Percentiles rank a stretch among this genome's conserved stretches.
phyloP scores from a whole-genome alignment of 306 rosid genomes.

The Rubus idaeus region DNA sequence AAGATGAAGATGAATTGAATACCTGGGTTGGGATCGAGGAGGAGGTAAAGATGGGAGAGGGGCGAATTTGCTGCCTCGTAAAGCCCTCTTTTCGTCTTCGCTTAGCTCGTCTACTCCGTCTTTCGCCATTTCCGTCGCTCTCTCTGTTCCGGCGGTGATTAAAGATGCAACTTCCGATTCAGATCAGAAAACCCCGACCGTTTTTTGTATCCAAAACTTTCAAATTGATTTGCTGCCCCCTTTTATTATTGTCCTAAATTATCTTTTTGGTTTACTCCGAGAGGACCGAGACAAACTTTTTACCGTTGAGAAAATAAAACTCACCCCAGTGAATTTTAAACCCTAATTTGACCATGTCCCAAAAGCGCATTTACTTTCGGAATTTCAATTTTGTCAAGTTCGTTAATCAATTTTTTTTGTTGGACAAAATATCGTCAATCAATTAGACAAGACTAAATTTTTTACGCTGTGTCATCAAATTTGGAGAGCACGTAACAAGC shows the following conservation, averaged over 20 bases:
- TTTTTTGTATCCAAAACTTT: neutral
- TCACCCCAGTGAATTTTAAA: neutral
- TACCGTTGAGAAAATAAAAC: neutral
- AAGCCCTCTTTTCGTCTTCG: constrained; percentile 84
- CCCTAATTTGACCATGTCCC: too few relatives aligned
- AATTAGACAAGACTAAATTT: too few relatives aligned
- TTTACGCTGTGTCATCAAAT: too few relatives aligned
- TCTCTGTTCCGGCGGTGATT: neutral
- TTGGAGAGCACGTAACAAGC: too few relatives aligned
- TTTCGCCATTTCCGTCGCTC: constrained; percentile 34
- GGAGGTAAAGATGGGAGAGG: constrained; percentile 65
- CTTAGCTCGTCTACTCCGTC: constrained; percentile 41
- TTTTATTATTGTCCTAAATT: neutral
- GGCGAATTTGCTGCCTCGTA: constrained; percentile 92
- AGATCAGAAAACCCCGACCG: neutral
- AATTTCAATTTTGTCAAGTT: too few relatives aligned
- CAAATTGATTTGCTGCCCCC: neutral
- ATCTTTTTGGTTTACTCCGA: neutral
- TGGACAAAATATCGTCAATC: too few relatives aligned
- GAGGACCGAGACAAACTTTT: too few relatives aligned
- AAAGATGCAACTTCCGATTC: neutral
- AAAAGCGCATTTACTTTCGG: too few relatives aligned
- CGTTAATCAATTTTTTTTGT: too few relatives aligned
- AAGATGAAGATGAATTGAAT: neutral
- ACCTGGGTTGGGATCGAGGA: constrained; percentile 68